Base-by-base conservation (phyloP, 345 rosid species). In the Eutrema yunnanense region DNA sequence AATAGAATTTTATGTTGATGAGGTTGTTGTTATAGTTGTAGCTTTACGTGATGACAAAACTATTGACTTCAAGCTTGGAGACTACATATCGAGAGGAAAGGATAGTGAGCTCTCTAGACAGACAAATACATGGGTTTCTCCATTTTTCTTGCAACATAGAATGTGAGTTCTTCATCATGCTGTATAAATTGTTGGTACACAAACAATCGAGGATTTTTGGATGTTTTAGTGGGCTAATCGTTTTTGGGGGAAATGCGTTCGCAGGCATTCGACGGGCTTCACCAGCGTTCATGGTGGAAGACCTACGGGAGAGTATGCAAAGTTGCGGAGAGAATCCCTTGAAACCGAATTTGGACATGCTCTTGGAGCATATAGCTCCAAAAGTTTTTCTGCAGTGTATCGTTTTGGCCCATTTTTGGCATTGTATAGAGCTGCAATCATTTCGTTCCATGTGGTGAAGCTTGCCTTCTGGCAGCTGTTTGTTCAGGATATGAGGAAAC, bases 251-350 rank as follows among this genome's bases (percentile, higher is more conserved):
- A 3, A 47, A 30, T 30, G 16, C 38, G 6, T 9, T 59, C 74
- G 71, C 80, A 95, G 97, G 72, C 86, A 77, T 79, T 88, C 87
- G 5, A 85, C 84, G 1, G 78, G 77, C 8, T 85, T 80, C 72
- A 80, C 90, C 67, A 95, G 97, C 49, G 82, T 92, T 67, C 97
- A 95, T 61, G 96, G 92, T 33, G 94, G 78, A 78, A 85, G 85
- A 77, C 96, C 97, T 26, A 87, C 97, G 8, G 84, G 82, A 9
- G 88, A 90, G 76, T 92, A 92, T 66, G 97, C 97, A 36, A 95
- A 87, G 77, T 71, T 84, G 84, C 86, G 98, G 82, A 92, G 87
- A 87, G 96, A 95, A 79, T 92, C 97, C n/a, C 86, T 95, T 48
- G 99, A 92, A 81, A 88, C 86, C 62, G 89, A 95, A 82, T 92